Base-by-base conservation (phyloP, 2,329 filamentous ascomycete genomes). In the Samsoniella hepiali region DNA sequence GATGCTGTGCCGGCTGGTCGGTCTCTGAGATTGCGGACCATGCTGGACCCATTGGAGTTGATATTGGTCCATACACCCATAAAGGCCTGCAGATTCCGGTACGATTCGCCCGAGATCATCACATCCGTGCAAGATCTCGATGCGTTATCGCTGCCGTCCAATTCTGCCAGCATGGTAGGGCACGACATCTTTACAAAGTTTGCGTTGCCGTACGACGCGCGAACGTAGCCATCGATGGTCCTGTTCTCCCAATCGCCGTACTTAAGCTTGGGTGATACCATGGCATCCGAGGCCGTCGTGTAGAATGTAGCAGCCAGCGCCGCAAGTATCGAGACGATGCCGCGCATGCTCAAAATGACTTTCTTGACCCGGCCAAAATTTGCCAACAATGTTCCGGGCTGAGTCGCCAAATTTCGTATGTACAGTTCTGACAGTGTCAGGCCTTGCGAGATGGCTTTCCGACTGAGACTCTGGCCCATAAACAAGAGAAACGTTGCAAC, bases 401-500 rank as follows among this genome's bases (percentile, higher is more conserved):
- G 86, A 54, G 88, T 84, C 27, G 89, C 83, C 91, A 90, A 94
- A 50, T 83, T 83, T 54, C 90, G 82, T 89, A 94, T 92, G 17
- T 84, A 88, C 78, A 93, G 85, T 70, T 94, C 90, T 0, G 91
- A 88, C 17, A 94, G 81, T 0, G 86, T 91, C 64, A 93, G 83
- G 2, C 91, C 91, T 3, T 78, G 76, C 0, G 82, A 81, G 62
- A 91, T 83, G 0, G 90, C 88, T 62, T 88, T 79, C 27, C 89
- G 81, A n/a, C 85, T 91, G 17, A 94, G 75, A 0, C 90, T 83
- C 72, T 95, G 91, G 0, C 91, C 91, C 0, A 93, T 72, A 62
- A 90, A 90, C 0, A 88, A 84, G 1, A 93, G 88, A 65, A 91
- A 90, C 0, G 91, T 87, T 0, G 90, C 91, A 3, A 91, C 89